Evolutionary conservation across 2,329 filamentous ascomycete species (phyloP).

Genomic region (Esteya vermicola): DNA sequence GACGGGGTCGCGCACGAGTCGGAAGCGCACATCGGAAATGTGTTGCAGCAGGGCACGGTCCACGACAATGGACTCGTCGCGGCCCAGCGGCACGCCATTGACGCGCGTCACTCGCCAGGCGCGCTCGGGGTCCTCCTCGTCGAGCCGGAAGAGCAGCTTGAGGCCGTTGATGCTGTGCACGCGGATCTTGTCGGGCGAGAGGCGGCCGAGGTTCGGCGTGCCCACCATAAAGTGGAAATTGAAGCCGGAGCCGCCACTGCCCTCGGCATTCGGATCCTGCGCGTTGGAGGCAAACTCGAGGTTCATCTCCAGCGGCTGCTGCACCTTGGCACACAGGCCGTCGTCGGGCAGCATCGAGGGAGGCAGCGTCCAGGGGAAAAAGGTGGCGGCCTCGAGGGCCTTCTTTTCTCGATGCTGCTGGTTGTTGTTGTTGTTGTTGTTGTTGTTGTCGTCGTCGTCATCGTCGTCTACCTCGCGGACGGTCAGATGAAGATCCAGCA

Average conservation of each 20-base stretch:
- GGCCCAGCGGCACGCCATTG: slow-evolving; percentile 66
- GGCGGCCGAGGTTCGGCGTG: slow-evolving; percentile 30
- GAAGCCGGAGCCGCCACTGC: slow-evolving; percentile 8
- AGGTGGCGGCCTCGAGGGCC: too few relatives aligned
- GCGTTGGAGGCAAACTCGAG: slow-evolving; percentile 46
- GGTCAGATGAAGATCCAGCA: slow-evolving; percentile 50
- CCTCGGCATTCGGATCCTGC: slow-evolving; percentile 17
- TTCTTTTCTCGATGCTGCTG: too few relatives aligned
- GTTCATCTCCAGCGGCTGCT: slow-evolving; percentile 53
- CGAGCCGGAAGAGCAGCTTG: slow-evolving; percentile 53
- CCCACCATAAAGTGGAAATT: slow-evolving; percentile 29
- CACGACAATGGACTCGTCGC: slow-evolving; percentile 77
- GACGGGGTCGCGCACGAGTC: slow-evolving; percentile 54
- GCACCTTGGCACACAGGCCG: slow-evolving; percentile 62
- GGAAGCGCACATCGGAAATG: slow-evolving; percentile 73
- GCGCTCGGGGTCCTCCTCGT: slow-evolving; percentile 31
- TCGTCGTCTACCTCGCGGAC: not conserved
- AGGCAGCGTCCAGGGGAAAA: slow-evolving; percentile 90
- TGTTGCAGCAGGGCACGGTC: slow-evolving; percentile 62
- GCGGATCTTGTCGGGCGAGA: slow-evolving; percentile 29
- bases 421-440: slow-evolving; percentile 13
- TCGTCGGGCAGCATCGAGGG: slow-evolving; percentile 57
- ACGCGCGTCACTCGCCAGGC: slow-evolving; percentile 65
- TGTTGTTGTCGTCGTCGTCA: not conserved
- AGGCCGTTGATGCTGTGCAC: slow-evolving; percentile 41